Conservation (phyloP, 1,139 yeast genomes). For the Geotrichum reessii region DNA sequence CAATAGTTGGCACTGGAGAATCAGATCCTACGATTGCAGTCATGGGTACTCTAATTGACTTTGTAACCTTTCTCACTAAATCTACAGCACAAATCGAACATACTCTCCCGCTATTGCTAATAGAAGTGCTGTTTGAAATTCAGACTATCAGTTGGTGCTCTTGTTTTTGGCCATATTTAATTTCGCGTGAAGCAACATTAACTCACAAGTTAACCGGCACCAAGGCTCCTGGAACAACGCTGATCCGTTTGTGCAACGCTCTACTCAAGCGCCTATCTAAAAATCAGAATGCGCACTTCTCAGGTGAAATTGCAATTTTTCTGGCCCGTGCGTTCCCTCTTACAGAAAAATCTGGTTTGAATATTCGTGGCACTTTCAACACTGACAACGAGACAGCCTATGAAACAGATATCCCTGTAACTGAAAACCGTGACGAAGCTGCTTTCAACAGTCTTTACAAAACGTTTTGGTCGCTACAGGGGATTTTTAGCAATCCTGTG, state of each 20-base stretch:
- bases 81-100: conserved; percentile 18
- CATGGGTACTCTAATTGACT: conserved; percentile 13
- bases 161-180: conserved; percentile 36
- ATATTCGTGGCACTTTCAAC: conserved; percentile 37
- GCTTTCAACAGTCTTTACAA: conserved; percentile 20
- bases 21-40: background rate
- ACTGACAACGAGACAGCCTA: conserved; percentile 35
- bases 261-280: conserved; percentile 37
- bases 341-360: conserved; percentile 38
- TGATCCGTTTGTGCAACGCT: conserved; percentile 38
- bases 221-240: conserved; percentile 36
- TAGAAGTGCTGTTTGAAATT: conserved; percentile 37
- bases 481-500: conserved; percentile 28
- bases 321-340: conserved; percentile 38
- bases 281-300: conserved; percentile 35
- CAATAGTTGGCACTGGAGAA: background rate
- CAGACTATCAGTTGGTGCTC: conserved; percentile 36
- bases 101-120: conserved; percentile 28
- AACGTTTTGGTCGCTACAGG: conserved; percentile 32
- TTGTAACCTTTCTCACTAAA: background rate
- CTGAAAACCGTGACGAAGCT: conserved; percentile 8
- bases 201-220: conserved; percentile 31
- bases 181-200: conserved; percentile 29
- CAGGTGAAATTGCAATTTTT: conserved; percentile 38
- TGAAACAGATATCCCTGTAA: conserved; percentile 19